phyloP scores from a whole-genome alignment of 164 flowering plant species.

The Tetracentron sinense region DNA sequence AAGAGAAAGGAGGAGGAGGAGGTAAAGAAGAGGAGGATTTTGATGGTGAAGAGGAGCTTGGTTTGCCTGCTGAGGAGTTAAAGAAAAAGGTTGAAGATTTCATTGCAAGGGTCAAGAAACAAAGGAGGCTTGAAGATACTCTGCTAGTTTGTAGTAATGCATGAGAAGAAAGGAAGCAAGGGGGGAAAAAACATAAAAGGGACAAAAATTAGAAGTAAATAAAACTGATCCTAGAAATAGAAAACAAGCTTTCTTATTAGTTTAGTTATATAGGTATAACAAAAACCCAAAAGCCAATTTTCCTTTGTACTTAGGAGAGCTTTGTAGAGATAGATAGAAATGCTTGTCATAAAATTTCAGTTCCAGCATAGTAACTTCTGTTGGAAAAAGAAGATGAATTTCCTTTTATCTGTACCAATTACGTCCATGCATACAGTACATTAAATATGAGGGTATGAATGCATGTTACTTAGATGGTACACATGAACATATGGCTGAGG shows the following conservation, averaged over 20 bases:
- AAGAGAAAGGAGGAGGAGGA: slow-evolving; percentile 6
- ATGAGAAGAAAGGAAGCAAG: slow-evolving; percentile 2
- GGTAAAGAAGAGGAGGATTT: slow-evolving; percentile 2
- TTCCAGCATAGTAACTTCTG: too few species aligned
- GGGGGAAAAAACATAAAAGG: not conserved
- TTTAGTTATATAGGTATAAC: not conserved
- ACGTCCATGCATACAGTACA: too few species aligned
- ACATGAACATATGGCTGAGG: too few species aligned
- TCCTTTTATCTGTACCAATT: too few species aligned
- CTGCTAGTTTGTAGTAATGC: slow-evolving; percentile 10
- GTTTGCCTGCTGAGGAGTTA: slow-evolving; percentile 41
- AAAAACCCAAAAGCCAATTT: not conserved
- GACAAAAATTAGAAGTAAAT: not conserved
- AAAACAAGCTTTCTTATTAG: not conserved
- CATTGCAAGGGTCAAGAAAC: slow-evolving; percentile 61
- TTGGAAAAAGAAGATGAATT: too few species aligned
- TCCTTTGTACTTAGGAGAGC: not conserved
- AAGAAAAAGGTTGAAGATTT: slow-evolving; percentile 62
- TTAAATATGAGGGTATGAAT: too few species aligned
- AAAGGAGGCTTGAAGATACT: slow-evolving; percentile 51
- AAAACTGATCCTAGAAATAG: not conserved
- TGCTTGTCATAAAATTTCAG: not conserved
- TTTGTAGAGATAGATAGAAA: slow-evolving; percentile 1
- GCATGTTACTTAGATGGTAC: too few species aligned
- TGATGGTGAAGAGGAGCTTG: slow-evolving; percentile 24